These are phyloP conservation scores for Onygena corvina DNA, from an alignment of 2,329 filamentous ascomycete genomes.

Conservation along the genomic window DNA sequence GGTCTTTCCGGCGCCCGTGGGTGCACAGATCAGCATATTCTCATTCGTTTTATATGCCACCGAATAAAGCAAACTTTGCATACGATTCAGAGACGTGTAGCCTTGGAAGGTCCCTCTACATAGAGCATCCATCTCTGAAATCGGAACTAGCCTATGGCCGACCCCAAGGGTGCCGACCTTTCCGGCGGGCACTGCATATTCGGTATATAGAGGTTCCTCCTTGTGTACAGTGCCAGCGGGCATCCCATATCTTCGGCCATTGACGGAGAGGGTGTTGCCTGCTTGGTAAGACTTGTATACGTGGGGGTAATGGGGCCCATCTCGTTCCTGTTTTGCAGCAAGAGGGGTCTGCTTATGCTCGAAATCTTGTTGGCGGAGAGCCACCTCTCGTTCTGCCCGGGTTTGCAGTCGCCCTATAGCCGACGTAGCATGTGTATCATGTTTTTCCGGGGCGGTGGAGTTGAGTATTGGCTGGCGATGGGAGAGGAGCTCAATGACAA, in stretches of 20 bases:
- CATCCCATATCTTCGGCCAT: conserved; percentile 71
- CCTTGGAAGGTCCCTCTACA: conserved; percentile 87
- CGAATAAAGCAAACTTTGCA: conserved; percentile 94
- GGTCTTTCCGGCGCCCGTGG: conserved; percentile 96
- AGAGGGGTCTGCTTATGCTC: conserved; percentile 71
- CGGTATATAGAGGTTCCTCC: conserved; percentile 71
- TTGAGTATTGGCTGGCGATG: conserved; percentile 56
- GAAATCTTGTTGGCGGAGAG: conserved; percentile 60
- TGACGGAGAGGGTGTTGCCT: conserved; percentile 69
- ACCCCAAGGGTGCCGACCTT: conserved; percentile 61
- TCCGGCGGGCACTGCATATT: conserved; percentile 73
- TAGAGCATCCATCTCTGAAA: conserved; percentile 74
- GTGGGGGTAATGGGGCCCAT: conserved; percentile 74
- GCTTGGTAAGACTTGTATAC: conserved; percentile 76
- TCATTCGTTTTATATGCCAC: conserved; percentile 93
- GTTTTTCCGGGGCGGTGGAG: conserved; percentile 22
- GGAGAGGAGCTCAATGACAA: conserved; percentile 79
- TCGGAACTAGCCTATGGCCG: conserved; percentile 63
- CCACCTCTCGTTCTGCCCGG: conserved; percentile 64
- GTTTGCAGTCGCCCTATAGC: conserved; percentile 53
- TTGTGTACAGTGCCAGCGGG: conserved; percentile 61
- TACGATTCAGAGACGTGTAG: conserved; percentile 86
- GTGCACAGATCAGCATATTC: conserved; percentile 97
- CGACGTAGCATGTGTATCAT: conserved; percentile 22
- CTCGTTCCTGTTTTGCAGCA: conserved; percentile 55